phyloP scores from a whole-genome alignment of 441 rosid species.

The Erodium chrysanthum region DNA sequence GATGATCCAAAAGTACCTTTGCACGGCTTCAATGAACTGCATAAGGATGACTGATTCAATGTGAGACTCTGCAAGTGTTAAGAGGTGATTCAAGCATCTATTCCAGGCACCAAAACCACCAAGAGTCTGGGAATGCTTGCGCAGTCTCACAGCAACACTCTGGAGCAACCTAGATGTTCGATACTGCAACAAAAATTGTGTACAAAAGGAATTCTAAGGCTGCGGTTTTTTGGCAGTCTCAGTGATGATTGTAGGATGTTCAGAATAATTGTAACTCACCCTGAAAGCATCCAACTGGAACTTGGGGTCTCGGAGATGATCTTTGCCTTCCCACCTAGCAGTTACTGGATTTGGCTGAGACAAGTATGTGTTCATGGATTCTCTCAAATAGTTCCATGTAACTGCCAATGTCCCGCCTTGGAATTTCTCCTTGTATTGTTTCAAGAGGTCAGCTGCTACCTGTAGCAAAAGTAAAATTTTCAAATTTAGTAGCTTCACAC shows the following conservation, averaged over 20 bases:
- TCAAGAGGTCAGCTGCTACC: slow-evolving; percentile 89
- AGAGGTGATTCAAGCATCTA: slow-evolving; percentile 94
- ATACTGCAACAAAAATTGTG: slow-evolving; percentile 39
- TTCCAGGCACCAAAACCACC: slow-evolving; percentile 96
- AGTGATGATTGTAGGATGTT: background rate
- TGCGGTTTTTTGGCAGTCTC: background rate
- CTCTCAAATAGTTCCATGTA: slow-evolving; percentile 91
- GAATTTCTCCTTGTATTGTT: slow-evolving; percentile 81
- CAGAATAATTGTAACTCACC: slow-evolving; percentile 38
- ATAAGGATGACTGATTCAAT: slow-evolving; percentile 89
- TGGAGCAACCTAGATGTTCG: slow-evolving; percentile 93
- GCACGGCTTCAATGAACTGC: slow-evolving; percentile 77
- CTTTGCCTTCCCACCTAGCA: slow-evolving; percentile 85
- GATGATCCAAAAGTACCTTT: slow-evolving; percentile 36
- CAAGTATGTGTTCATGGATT: slow-evolving; percentile 82
- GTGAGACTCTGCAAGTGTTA: slow-evolving; percentile 91
- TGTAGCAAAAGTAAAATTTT: slow-evolving; percentile 24
- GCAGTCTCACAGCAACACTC: slow-evolving; percentile 67
- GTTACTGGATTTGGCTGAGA: slow-evolving; percentile 94
- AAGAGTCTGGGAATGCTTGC: slow-evolving; percentile 65
- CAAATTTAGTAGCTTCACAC: slow-evolving; percentile 10
- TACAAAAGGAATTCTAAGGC: background rate
- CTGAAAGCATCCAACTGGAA: slow-evolving; percentile 94
- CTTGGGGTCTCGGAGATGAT: slow-evolving; percentile 82
- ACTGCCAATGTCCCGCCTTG: slow-evolving; percentile 84